A percentile compares a stretch with the other conserved stretches of the same genome.
Conservation (phyloP, 2,329 filamentous ascomycete genomes). For the Sporothrix pallida region DNA sequence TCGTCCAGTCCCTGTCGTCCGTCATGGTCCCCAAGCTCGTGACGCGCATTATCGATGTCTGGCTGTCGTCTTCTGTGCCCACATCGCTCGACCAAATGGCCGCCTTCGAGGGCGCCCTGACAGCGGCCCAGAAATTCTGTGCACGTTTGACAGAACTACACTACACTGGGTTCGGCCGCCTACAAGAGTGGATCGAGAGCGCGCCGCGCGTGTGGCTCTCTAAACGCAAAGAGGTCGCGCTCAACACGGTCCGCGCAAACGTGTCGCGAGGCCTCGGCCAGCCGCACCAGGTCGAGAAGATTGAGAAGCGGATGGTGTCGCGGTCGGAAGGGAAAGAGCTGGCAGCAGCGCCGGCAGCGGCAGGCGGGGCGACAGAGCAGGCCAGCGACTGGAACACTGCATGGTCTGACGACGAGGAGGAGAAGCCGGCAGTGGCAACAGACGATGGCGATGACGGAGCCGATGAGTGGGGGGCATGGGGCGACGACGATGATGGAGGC, state of each 20-base stretch:
- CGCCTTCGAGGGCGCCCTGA: constrained; percentile 73
- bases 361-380: constrained; percentile 50
- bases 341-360: constrained; percentile 53
- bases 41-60: constrained; percentile 70
- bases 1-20: constrained; percentile 66
- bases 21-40: constrained; percentile 74
- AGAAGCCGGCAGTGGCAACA: background rate
- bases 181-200: constrained; percentile 80
- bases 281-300: constrained; percentile 75
- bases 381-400: constrained; percentile 75
- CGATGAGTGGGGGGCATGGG: constrained; percentile 48
- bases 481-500: constrained; percentile 46
- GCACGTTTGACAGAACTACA: constrained; percentile 63
- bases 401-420: constrained; percentile 74
- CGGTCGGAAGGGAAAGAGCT: constrained; percentile 70
- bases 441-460: constrained; percentile 43
- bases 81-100: constrained; percentile 72
- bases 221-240: constrained; percentile 78
- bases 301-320: constrained; percentile 82
- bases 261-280: constrained; percentile 69
- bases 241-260: constrained; percentile 74
- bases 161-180: constrained; percentile 66
- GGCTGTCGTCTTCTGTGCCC: constrained; percentile 79
- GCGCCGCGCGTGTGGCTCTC: constrained; percentile 84
- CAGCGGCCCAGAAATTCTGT: constrained; percentile 68